These are phyloP conservation scores for Tilletiaria anomala DNA, from an alignment of 1,284 basidiomycete species.

Conservation along the genomic window DNA sequence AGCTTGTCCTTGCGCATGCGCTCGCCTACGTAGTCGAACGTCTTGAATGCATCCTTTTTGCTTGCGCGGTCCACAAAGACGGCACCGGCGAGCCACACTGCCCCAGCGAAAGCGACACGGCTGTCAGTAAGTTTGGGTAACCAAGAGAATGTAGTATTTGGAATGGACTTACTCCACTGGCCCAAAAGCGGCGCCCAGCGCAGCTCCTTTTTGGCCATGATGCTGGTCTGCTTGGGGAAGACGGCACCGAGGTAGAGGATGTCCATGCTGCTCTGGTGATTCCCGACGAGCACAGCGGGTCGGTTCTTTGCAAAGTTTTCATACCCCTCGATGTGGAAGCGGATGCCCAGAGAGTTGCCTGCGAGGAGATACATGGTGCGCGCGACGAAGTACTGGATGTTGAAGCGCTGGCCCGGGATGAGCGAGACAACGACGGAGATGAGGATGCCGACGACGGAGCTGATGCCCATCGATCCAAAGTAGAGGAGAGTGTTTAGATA, in stretches of 20 bases:
- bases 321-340: conserved; percentile 67
- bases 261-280: conserved; percentile 57
- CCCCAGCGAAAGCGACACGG: no score
- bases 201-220: conserved; percentile 88
- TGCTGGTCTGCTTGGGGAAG: conserved; percentile 66
- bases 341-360: conserved; percentile 54
- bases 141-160: no score
- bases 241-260: conserved; percentile 59
- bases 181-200: conserved; percentile 73
- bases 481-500: conserved; percentile 47
- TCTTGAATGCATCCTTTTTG: conserved; percentile 55
- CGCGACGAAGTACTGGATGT: conserved; percentile 75
- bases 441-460: conserved; percentile 62
- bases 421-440: conserved; percentile 57
- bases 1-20: conserved; percentile 61
- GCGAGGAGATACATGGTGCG: conserved; percentile 65
- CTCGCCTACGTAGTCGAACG: conserved; percentile 62
- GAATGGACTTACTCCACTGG: conserved; percentile 51
- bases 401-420: conserved; percentile 56
- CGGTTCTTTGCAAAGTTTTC: conserved; percentile 53
- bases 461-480: conserved; percentile 56
- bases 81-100: conserved; percentile 68
- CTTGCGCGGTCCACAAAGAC: conserved; percentile 87
- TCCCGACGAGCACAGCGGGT: conserved; percentile 66
- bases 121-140: background rate